Conservation (phyloP, 2,329 filamentous ascomycete species). For the Colletotrichum filicis region DNA sequence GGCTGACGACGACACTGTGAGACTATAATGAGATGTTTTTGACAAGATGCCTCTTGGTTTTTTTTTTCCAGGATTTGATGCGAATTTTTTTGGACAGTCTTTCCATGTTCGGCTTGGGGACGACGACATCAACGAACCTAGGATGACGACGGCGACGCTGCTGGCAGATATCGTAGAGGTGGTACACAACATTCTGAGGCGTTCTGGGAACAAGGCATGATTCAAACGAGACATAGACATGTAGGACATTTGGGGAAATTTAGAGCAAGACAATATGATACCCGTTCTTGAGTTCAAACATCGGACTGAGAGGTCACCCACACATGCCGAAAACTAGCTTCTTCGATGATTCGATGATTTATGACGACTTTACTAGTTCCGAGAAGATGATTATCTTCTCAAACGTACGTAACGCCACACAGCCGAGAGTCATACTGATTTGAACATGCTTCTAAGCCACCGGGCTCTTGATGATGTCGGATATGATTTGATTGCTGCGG, state of each 20-base stretch:
- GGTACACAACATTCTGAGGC: neutral
- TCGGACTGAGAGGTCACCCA: neutral
- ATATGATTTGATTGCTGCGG: too few relatives aligned
- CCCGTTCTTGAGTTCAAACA: slow-evolving; percentile 13
- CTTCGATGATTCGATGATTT: neutral
- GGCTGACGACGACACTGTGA: neutral
- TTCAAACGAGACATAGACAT: slow-evolving; percentile 10
- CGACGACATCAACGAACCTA: neutral
- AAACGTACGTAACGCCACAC: neutral
- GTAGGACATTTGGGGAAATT: neutral
- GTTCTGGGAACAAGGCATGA: slow-evolving; percentile 1
- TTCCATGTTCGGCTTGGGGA: neutral
- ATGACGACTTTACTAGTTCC: neutral
- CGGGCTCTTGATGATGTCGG: too few relatives aligned
- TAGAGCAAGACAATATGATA: slow-evolving; percentile 26
- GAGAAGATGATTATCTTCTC: neutral
- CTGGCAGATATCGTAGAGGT: neutral
- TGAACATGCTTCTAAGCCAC: too few relatives aligned
- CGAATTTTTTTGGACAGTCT: neutral
- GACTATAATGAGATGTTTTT: neutral
- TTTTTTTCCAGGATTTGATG: neutral
- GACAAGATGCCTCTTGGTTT: neutral
- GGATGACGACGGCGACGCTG: too few relatives aligned
- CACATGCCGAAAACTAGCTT: neutral
- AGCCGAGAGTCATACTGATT: neutral